These are phyloP conservation scores for Fusarium sp. DNA, from an alignment of 2,329 filamentous ascomycete species.

Conservation along the genomic window DNA sequence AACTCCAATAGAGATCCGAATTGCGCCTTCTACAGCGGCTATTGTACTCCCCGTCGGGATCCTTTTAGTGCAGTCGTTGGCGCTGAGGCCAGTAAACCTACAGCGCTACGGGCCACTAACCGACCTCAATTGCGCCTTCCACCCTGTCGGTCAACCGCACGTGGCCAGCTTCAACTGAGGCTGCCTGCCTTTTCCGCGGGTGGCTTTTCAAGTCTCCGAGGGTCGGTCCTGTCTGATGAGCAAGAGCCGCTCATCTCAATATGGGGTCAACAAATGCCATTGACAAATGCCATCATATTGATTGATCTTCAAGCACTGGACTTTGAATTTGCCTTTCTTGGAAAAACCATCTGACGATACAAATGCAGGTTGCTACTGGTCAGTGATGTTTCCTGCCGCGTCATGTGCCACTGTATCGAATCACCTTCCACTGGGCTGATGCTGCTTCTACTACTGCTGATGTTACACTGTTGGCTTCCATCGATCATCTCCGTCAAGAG, in stretches of 20 bases:
- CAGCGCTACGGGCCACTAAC: slow-evolving; percentile 19
- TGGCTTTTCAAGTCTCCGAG: slow-evolving; percentile 17
- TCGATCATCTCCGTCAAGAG: slow-evolving; percentile 29
- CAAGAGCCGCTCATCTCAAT: slow-evolving; percentile 12
- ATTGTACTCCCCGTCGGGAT: slow-evolving; percentile 9
- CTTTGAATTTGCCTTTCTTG: slow-evolving; percentile 10
- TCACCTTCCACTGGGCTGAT: slow-evolving; percentile 37
- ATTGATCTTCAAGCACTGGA: not conserved
- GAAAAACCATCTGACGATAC: slow-evolving; percentile 14
- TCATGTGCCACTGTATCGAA: slow-evolving; percentile 38
- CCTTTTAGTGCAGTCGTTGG: slow-evolving; percentile 17
- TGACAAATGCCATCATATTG: not conserved
- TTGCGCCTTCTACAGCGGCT: not conserved
- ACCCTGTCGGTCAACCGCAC: slow-evolving; percentile 1
- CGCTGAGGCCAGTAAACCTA: slow-evolving; percentile 15
- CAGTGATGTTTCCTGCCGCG: slow-evolving; percentile 22
- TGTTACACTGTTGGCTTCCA: slow-evolving; percentile 13
- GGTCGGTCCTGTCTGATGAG: slow-evolving; percentile 1
- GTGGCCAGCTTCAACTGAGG: slow-evolving; percentile 5
- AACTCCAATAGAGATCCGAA: not conserved
- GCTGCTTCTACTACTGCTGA: slow-evolving; percentile 19
- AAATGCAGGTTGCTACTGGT: slow-evolving; percentile 10
- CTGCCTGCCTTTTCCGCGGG: slow-evolving; percentile 11
- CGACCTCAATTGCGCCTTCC: slow-evolving; percentile 8
- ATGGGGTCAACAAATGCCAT: not conserved